Percentiles rank a stretch among this genome's conserved stretches.
These are phyloP conservation scores for Sporothrix brasiliensis DNA, from an alignment of 2,329 filamentous ascomycete genomes.

Conservation along the genomic window DNA sequence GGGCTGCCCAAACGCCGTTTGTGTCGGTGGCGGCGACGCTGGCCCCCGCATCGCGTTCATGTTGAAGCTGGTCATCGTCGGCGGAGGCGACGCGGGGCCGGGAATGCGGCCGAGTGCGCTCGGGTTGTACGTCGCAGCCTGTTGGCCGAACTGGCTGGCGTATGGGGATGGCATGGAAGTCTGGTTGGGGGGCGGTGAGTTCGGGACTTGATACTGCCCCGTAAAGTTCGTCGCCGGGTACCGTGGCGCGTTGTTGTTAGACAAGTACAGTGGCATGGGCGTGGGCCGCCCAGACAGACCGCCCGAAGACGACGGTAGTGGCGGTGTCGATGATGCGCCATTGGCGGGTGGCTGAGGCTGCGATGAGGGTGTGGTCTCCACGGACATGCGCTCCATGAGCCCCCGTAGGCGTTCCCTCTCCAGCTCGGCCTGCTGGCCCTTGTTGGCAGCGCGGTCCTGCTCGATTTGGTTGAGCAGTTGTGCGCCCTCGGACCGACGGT, in stretches of 20 bases:
- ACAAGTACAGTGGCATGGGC: constrained; percentile 46
- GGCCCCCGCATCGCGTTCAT: constrained; percentile 44
- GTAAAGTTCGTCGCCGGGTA: constrained; percentile 60
- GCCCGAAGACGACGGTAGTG: not conserved
- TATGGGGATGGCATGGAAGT: constrained; percentile 44
- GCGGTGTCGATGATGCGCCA: constrained; percentile 30
- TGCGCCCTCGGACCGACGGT: constrained; percentile 85
- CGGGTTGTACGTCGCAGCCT: constrained; percentile 55
- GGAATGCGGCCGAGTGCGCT: constrained; percentile 62
- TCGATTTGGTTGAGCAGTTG: constrained; percentile 89
- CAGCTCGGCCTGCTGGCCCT: constrained; percentile 68
- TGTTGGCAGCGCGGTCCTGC: constrained; percentile 67
- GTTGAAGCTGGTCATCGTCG: constrained; percentile 46
- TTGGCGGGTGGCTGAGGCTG: not conserved
- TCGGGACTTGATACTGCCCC: constrained; percentile 63
- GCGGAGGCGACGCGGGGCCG: constrained; percentile 53
- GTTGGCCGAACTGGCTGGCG: constrained; percentile 49
- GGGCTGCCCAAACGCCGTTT: constrained; percentile 56
- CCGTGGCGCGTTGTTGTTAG: constrained; percentile 44
- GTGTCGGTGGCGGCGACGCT: constrained; percentile 64
- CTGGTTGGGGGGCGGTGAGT: constrained; percentile 58
- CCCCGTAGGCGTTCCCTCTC: constrained; percentile 84
- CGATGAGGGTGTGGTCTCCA: constrained; percentile 63
- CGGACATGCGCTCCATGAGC: constrained; percentile 93
- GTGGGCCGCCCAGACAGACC: constrained; percentile 41